These are phyloP conservation scores for Chenopodium quinoa DNA, from an alignment of 148 eudicot genomes.

Conservation along the genomic window DNA sequence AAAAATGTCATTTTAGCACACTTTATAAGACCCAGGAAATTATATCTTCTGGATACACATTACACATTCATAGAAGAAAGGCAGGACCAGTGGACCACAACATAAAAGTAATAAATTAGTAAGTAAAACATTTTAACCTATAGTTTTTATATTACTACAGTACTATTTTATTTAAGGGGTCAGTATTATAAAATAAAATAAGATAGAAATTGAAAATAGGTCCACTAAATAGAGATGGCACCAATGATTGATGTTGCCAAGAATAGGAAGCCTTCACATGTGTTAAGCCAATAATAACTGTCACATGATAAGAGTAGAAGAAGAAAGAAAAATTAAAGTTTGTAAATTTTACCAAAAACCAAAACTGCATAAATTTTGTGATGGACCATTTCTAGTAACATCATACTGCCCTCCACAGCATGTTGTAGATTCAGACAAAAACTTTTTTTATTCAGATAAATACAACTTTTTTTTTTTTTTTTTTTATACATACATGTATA, in stretches of 20 bases:
- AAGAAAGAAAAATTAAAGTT: neutral
- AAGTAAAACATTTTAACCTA: too few relatives aligned
- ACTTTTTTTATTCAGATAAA: neutral
- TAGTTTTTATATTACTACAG: too few relatives aligned
- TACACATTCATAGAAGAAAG: conserved; percentile 7
- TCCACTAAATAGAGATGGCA: conserved; percentile 26
- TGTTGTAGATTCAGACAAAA: conserved; percentile 5
- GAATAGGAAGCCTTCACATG: conserved; percentile 26
- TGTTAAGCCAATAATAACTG: conserved; percentile 18
- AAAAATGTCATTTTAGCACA: conserved; percentile 18
- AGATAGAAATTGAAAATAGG: neutral
- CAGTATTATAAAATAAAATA: neutral
- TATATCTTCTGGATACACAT: neutral
- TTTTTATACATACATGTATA: neutral
- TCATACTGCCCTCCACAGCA: neutral
- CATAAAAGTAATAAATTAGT: neutral
- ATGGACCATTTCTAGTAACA: conserved; percentile 19
- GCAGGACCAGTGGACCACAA: conserved; percentile 28
- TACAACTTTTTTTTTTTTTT: too few relatives aligned
- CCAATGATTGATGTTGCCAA: conserved; percentile 35
- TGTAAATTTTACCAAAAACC: neutral
- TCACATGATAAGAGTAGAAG: conserved; percentile 10
- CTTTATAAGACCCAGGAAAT: conserved; percentile 9
- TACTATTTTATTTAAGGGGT: too few relatives aligned
- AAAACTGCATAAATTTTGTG: conserved; percentile 10